Base-by-base conservation (phyloP, 2,329 filamentous ascomycete species). In the Apiospora malaysiana region DNA sequence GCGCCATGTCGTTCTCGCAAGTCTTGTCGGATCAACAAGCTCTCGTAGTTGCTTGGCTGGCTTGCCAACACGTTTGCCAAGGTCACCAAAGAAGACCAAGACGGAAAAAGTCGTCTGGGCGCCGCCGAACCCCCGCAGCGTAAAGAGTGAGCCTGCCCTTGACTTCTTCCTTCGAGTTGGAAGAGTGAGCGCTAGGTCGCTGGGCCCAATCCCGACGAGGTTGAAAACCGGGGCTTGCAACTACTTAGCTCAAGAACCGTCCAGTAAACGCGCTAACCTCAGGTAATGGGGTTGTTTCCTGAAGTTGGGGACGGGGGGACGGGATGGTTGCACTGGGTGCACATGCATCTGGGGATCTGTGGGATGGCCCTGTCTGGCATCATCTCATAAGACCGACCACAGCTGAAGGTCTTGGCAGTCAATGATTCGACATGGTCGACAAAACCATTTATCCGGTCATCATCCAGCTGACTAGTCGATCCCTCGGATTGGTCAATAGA, bases 81-180 rank as follows among this genome's bases (percentile, higher is more conserved):
- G 56, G 32, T 2, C 56, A 63, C 32, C 40, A 59, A 27, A 59
- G 10, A 21, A 56, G 37, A 59, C 51, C 56, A 63, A 63, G 56
- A 32, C 56, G 56, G 56, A 12, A n/a, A 40, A 63, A 63, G 7
- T 63, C 56, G 56, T n/a, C 56, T 63, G 27, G 56, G 32, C 56
- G 27, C 56, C 56, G 56, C 9, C 32, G 32, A 63, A n/a, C 12
- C 56, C 56, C 32, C 56, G 56, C 56, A 40, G 0, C 18, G 32
- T 40, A 59, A 59, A 27, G 27, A 37, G 8, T 37, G 51, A n/a
- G 45, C 27, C 18, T n/a, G 7, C 2, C 9, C 18, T n/a, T 10
- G 12, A 9, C 8, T 32, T 9, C 23, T 59, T 25, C 25, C 25
- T 21, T 5, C 0, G 25, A 37, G 16, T 32, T 59, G 16, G 51